phyloP scores from a whole-genome alignment of 2,329 filamentous ascomycete genomes.

The Acephala macrosclerotiorum region DNA sequence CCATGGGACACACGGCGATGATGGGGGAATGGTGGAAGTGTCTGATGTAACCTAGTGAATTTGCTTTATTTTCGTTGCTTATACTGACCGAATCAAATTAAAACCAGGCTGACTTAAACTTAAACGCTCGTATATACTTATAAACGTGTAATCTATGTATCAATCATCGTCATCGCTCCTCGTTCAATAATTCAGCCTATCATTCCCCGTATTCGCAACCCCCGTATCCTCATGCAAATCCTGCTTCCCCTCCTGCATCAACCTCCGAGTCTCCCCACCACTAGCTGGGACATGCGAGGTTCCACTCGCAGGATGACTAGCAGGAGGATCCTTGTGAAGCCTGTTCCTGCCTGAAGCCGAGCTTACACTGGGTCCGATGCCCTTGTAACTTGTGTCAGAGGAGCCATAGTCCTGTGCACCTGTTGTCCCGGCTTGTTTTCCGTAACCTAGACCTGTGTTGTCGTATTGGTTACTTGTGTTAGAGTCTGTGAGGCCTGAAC shows the following conservation, averaged over 20 bases:
- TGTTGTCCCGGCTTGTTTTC: conserved; percentile 1
- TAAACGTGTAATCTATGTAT: too few species aligned
- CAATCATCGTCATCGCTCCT: too few species aligned
- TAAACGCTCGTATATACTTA: too few species aligned
- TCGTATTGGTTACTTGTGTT: not conserved
- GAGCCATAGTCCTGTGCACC: not conserved
- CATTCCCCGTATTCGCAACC: conserved; percentile 20
- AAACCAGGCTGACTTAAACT: too few species aligned
- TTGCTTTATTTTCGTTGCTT: not conserved
- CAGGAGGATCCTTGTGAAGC: conserved; percentile 39
- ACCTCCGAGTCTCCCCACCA: conserved; percentile 13
- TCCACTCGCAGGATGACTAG: conserved; percentile 30
- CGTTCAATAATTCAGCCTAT: not conserved
- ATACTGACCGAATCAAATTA: too few species aligned
- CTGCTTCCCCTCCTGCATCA: conserved; percentile 19
- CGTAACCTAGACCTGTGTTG: not conserved
- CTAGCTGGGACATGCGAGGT: conserved; percentile 14
- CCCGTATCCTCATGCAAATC: conserved; percentile 23
- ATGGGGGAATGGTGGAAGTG: too few species aligned
- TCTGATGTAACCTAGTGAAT: too few species aligned
- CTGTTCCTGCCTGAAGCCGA: conserved; percentile 27
- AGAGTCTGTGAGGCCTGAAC: not conserved
- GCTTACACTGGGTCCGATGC: not conserved
- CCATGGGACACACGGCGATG: too few species aligned
- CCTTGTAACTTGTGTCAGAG: not conserved